phyloP scores from a whole-genome alignment of 768 basidiomycete species.

The Calocera viscosa region DNA sequence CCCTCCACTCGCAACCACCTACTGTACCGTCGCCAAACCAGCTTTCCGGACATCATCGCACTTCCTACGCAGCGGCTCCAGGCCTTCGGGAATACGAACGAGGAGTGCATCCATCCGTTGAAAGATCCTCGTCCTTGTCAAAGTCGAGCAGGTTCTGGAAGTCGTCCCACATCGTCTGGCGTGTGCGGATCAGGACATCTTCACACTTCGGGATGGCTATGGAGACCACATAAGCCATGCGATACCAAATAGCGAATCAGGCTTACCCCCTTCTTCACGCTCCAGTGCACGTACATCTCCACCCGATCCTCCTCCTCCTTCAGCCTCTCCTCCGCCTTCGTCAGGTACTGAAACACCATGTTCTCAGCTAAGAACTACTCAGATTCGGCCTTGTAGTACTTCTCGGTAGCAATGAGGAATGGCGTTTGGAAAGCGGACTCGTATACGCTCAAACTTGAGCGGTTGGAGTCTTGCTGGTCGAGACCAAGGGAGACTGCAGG shows the following conservation, averaged over 20 bases:
- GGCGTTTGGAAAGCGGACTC: slow-evolving; percentile 78
- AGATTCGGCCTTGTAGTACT: slow-evolving; percentile 86
- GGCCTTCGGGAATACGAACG: slow-evolving; percentile 75
- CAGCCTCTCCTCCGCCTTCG: slow-evolving; percentile 83
- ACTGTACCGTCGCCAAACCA: slow-evolving; percentile 69
- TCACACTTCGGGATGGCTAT: slow-evolving; percentile 52
- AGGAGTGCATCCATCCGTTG: slow-evolving; percentile 92
- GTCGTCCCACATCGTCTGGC: slow-evolving; percentile 80
- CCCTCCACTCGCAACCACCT: slow-evolving; percentile 44
- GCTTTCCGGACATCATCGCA: slow-evolving; percentile 93
- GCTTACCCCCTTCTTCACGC: slow-evolving; percentile 59
- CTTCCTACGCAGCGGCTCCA: slow-evolving; percentile 79
- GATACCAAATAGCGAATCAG: too few species aligned
- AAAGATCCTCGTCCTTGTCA: slow-evolving; percentile 88
- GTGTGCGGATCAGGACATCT: slow-evolving; percentile 78
- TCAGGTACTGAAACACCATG: slow-evolving; percentile 86
- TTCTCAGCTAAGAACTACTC: slow-evolving; percentile 79
- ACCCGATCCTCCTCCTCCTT: slow-evolving; percentile 92
- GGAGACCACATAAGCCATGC: slow-evolving; percentile 11
- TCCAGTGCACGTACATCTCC: slow-evolving; percentile 81
- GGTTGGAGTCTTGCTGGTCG: slow-evolving; percentile 84
- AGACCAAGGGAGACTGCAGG: slow-evolving; percentile 68
- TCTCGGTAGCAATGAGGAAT: slow-evolving; percentile 79
- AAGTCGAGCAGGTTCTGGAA: slow-evolving; percentile 83
- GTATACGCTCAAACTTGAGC: slow-evolving; percentile 87